Conservation (phyloP, 345 rosid genomes). For the Euphorbia tirucalli region DNA sequence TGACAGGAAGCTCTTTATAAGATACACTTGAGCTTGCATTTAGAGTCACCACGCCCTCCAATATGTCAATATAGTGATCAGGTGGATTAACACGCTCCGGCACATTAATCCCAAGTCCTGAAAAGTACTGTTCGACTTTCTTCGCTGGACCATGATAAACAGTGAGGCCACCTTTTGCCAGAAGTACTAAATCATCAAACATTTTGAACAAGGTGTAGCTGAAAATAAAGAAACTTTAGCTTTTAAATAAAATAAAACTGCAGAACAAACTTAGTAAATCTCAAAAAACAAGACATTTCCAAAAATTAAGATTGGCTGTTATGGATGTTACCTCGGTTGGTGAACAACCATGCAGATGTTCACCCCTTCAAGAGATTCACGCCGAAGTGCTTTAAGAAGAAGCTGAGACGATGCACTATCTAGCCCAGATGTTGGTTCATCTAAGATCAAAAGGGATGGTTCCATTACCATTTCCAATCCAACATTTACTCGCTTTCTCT, state of each 20-base stretch:
- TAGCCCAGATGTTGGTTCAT: slow-evolving; percentile 97
- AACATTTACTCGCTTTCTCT: slow-evolving; percentile 91
- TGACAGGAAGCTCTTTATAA: slow-evolving; percentile 70
- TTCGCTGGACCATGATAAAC: slow-evolving; percentile 81
- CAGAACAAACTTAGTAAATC: not conserved
- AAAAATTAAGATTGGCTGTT: not conserved
- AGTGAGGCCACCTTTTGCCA: slow-evolving; percentile 85
- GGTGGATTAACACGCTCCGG: slow-evolving; percentile 95
- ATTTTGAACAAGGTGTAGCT: slow-evolving; percentile 82
- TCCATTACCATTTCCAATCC: slow-evolving; percentile 98
- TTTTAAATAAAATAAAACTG: slow-evolving; percentile 11
- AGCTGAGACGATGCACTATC: slow-evolving; percentile 95
- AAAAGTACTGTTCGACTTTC: slow-evolving; percentile 80
- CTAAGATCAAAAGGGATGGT: slow-evolving; percentile 88
- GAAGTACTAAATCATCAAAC: slow-evolving; percentile 82
- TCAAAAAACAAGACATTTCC: not conserved
- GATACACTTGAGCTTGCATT: slow-evolving; percentile 42
- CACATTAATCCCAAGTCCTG: slow-evolving; percentile 68
- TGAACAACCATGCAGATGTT: slow-evolving; percentile 95
- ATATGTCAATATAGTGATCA: slow-evolving; percentile 78
- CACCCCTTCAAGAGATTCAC: slow-evolving; percentile 90
- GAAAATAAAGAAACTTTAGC: slow-evolving; percentile 36
- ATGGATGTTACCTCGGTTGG: slow-evolving; percentile 71
- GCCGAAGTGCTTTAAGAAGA: slow-evolving; percentile 88
- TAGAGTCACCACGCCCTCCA: slow-evolving; percentile 74